Conservation (phyloP, 805 yeast genomes). For the Yarrowia yakushimensis region DNA sequence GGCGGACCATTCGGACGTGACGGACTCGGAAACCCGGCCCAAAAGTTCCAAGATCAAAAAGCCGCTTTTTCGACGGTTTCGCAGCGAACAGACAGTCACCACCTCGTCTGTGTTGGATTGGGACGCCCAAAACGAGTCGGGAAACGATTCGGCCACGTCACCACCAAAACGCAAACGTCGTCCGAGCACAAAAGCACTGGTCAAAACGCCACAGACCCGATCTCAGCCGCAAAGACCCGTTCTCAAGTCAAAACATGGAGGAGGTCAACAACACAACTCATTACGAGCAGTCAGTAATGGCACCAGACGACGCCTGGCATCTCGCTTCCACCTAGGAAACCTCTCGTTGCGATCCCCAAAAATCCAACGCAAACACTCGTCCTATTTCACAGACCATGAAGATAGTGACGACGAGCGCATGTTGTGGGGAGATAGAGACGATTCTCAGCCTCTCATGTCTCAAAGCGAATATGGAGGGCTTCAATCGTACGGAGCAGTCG, state of each 20-base stretch:
- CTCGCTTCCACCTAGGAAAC: conserved; percentile 3
- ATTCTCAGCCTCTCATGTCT: background rate
- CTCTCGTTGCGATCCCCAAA: conserved; percentile 18
- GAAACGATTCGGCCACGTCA: background rate
- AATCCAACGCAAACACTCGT: conserved; percentile 11
- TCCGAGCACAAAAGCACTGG: background rate
- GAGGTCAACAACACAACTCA: background rate
- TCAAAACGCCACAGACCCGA: background rate
- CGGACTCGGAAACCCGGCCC: background rate
- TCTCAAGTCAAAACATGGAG: background rate
- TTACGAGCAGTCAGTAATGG: background rate
- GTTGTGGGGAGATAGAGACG: background rate
- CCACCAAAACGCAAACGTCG: background rate
- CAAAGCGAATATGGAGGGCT: background rate
- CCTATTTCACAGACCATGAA: conserved; percentile 10
- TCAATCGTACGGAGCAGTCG: background rate
- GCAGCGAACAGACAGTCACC: background rate
- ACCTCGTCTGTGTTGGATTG: background rate
- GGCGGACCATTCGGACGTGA: conserved; percentile 9
- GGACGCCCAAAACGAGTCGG: background rate
- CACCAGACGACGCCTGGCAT: background rate
- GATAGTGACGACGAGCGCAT: background rate
- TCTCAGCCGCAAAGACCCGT: background rate
- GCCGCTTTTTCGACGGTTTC: conserved; percentile 5
- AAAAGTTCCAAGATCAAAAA: background rate